Evolutionary conservation across 2,329 filamentous ascomycete species (phyloP), one percentile per base, ranked within the genome.

Genomic region (Magnaporthiopsis rhizophila): DNA sequence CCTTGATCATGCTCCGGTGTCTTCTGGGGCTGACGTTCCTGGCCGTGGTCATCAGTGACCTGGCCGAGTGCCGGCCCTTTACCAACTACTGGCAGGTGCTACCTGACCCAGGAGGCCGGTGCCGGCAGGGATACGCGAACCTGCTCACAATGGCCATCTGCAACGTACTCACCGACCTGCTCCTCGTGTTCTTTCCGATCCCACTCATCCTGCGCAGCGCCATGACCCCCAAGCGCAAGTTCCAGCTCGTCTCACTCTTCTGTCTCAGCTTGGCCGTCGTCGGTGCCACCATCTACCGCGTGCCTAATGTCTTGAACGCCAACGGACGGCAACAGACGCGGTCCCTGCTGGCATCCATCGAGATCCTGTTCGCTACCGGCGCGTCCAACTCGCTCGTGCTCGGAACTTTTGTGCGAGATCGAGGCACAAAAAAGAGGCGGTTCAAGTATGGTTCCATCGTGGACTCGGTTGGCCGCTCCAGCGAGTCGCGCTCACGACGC

Each of bases 381-480:
- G 89, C 96, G 0, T 91, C 94, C 15, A 99, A 98, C 73, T 88
- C 89, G 3, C 82, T 99, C 26, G 90, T 97, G 0, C 84, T 99
- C 3, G 94, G 94, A 15, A 96, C 93, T 0, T 98, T 98, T 72
- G 87, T 98, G 34, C 86, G 94, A 18, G 94, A 98, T 73, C 86
- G 91, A 63, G 95, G 95, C 32, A 80, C 92, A 57, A 98, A 98
- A 81, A 97, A 96, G 76, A 83, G 84, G 65, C 95, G 92, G 72
- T 97, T 90, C 77, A 88, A 89, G 64, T 83, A 86, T 66, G 81
- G 81, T 21, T 86, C 87, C 1, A 78, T 83, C 4, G 82, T 83
- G 58, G 85, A 86, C 57, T 92, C 90, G 1, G 78, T 89, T 56
- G 87, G 86, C 62, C 80, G 76, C 58, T 74, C 76, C 3, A 69